Base-by-base conservation (phyloP, 2,329 filamentous ascomycete species). In the Venturiaceae sp. region DNA sequence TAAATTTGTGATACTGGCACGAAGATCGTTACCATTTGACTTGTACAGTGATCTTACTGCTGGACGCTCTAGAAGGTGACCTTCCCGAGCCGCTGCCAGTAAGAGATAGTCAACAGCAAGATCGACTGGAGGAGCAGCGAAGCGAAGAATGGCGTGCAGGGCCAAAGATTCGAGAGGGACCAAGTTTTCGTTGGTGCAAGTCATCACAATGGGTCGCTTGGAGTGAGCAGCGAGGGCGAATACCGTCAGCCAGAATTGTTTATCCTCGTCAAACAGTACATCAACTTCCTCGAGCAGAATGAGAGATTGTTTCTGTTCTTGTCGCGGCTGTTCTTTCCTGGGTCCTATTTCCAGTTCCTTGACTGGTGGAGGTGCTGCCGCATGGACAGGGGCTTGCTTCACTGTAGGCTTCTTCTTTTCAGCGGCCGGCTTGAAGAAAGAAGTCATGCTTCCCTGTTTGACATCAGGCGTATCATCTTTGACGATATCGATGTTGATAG, bases 271-370 rank as follows among this genome's bases (percentile, higher is more conserved):
- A 69, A 94, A 99, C 1, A 99, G 79, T 16, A 97, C 75, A 67
- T 99, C 95, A 0, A 90, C 90, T 72, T 99, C 94, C 71, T 99
- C 94, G 1, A 99, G 78, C 1, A 99, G 77, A 62, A 99, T 96
- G 21, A 99, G 76, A 0, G 92, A 97, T 71, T 99, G 94, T 66
- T 95, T 95, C 70, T 97, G 92, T 33, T 52, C 39, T 54, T 52
- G 61, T 37, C 46, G 58, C 6, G 63, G 56, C 67, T 75, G 69
- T 63, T 80, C 46, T 57, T 59, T 46, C 59, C 65, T 79, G 60
- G 71, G 59, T 19, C 62, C 61, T 19, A 55, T 63, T 46, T 65
- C 65, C 23, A 60, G 63, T 58, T 53, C 46, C 34, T 59, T 66
- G 58, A 21, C 52, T 37, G 58, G 47, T 56, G 60, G 30, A 34